Evolutionary conservation across 1,284 basidiomycete species (phyloP).

Genomic region (Testicularia cyperi): DNA sequence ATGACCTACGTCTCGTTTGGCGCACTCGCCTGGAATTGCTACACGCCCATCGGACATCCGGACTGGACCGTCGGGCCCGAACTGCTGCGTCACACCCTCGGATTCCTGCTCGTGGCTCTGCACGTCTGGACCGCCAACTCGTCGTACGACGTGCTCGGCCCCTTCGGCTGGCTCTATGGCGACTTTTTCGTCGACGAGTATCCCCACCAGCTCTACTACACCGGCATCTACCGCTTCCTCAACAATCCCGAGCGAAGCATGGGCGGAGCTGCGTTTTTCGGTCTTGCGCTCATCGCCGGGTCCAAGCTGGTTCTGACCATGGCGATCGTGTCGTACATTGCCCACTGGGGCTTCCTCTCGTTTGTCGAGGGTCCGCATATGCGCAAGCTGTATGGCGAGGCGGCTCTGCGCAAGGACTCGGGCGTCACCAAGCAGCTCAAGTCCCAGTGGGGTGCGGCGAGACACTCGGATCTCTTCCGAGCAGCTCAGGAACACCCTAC

Average conservation of each 20-base stretch:
- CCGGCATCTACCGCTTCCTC: slow-evolving; percentile 87
- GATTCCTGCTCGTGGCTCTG: slow-evolving; percentile 72
- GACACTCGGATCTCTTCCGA: slow-evolving; percentile 65
- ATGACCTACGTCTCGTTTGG: slow-evolving; percentile 75
- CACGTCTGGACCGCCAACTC: slow-evolving; percentile 89
- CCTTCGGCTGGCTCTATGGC: slow-evolving; percentile 52
- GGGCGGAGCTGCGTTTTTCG: slow-evolving; percentile 93
- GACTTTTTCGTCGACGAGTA: slow-evolving; percentile 95
- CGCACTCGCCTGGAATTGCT: slow-evolving; percentile 48
- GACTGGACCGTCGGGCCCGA: slow-evolving; percentile 88
- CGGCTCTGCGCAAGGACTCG: slow-evolving; percentile 83
- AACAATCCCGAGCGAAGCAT: slow-evolving; percentile 89
- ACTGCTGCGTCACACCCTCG: slow-evolving; percentile 71
- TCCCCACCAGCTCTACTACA: slow-evolving; percentile 86
- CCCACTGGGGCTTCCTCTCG: slow-evolving; percentile 61
- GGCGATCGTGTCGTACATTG: slow-evolving; percentile 78
- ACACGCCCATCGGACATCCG: slow-evolving; percentile 38
- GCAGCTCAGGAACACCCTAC: slow-evolving; percentile 59
- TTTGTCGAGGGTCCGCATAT: slow-evolving; percentile 77
- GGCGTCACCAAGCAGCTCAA: slow-evolving; percentile 96
- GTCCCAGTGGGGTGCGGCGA: slow-evolving; percentile 71
- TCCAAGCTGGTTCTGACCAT: slow-evolving; percentile 80
- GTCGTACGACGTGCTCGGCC: slow-evolving; percentile 86
- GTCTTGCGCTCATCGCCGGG: slow-evolving; percentile 83
- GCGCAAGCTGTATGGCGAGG: slow-evolving; percentile 87